Percentiles rank a stretch among this genome's conserved stretches.
Evolutionary conservation across 2,329 filamentous ascomycete species (phyloP).

Genomic region (Fusarium citri): DNA sequence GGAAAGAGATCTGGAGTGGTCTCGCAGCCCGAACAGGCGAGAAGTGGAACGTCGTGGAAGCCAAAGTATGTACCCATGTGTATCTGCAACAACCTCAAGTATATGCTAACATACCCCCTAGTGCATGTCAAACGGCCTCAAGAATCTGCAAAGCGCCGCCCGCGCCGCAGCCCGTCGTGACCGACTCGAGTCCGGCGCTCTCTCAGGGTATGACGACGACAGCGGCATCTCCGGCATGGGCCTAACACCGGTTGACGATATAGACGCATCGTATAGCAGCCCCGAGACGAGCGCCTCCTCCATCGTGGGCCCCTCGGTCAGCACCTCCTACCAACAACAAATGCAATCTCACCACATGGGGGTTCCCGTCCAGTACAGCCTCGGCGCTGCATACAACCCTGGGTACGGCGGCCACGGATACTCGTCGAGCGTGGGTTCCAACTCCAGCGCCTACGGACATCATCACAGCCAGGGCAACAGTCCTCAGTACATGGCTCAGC

Average conservation of each 20-base stretch:
- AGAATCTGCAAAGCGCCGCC: conserved; percentile 79
- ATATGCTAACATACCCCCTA: conserved; percentile 53
- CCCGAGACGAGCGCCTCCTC: conserved; percentile 62
- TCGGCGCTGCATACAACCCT: conserved; percentile 37
- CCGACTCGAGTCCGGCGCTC: conserved; percentile 62
- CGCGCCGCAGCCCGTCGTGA: conserved; percentile 75
- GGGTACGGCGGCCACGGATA: conserved; percentile 57
- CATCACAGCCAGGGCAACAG: conserved; percentile 54
- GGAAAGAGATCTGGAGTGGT: conserved; percentile 83
- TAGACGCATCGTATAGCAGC: conserved; percentile 68
- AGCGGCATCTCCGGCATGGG: conserved; percentile 74
- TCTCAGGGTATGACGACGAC: conserved; percentile 72
- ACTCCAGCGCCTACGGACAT: conserved; percentile 51
- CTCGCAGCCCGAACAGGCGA: conserved; percentile 82
- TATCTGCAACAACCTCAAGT: too few species aligned
- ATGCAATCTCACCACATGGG: conserved; percentile 44
- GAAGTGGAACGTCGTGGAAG: conserved; percentile 79
- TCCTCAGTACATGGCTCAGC: conserved; percentile 59
- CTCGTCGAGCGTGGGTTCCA: conserved; percentile 66
- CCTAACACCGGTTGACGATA: conserved; percentile 69
- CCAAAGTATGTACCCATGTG: conserved; percentile 64
- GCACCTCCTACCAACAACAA: conserved; percentile 48
- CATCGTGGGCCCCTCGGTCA: conserved; percentile 53
- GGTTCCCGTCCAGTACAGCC: conserved; percentile 41
- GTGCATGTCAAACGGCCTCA: conserved; percentile 87